A percentile compares a stretch with the other conserved stretches of the same genome.
phyloP scores from a whole-genome alignment of 2,329 filamentous ascomycete genomes.

The Chaetothyriales sp. region DNA sequence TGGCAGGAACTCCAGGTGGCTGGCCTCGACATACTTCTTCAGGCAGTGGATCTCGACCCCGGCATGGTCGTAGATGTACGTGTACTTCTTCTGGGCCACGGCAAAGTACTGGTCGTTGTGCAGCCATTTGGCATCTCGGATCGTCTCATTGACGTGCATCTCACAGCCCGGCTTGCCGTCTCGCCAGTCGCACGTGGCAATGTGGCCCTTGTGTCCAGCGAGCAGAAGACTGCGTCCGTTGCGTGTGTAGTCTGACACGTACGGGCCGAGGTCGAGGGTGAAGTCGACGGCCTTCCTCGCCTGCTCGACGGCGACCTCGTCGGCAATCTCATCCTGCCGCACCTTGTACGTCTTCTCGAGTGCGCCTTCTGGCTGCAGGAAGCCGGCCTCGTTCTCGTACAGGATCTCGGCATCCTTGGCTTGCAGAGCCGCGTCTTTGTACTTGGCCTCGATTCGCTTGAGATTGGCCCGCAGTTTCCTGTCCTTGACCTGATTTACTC shows the following conservation, averaged over 20 bases:
- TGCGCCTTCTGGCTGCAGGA: constrained; percentile 75
- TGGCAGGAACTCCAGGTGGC: constrained; percentile 86
- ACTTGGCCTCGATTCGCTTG: constrained; percentile 65
- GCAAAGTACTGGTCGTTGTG: constrained; percentile 91
- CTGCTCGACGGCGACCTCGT: constrained; percentile 63
- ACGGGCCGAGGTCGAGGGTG: constrained; percentile 72
- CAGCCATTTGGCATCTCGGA: constrained; percentile 79
- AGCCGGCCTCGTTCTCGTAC: constrained; percentile 72
- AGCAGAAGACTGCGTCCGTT: constrained; percentile 79
- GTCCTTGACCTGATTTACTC: constrained; percentile 62
- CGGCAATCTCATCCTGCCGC: constrained; percentile 69
- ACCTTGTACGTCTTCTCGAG: constrained; percentile 89
- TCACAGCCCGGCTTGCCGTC: constrained; percentile 85
- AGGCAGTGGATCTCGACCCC: constrained; percentile 89
- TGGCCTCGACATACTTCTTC: constrained; percentile 78
- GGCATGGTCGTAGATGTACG: constrained; percentile 87
- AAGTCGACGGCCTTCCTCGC: constrained; percentile 90
- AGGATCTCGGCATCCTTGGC: constrained; percentile 94
- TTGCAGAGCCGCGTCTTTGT: constrained; percentile 63
- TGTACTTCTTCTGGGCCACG: constrained; percentile 88
- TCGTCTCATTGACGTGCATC: constrained; percentile 76
- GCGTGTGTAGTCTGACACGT: constrained; percentile 74
- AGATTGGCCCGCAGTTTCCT: constrained; percentile 79
- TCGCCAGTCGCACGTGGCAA: constrained; percentile 94
- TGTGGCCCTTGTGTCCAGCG: constrained; percentile 80